These are phyloP conservation scores for Trypethelium eluteriae DNA, from an alignment of 495 filamentous ascomycete species.

Conservation along the genomic window DNA sequence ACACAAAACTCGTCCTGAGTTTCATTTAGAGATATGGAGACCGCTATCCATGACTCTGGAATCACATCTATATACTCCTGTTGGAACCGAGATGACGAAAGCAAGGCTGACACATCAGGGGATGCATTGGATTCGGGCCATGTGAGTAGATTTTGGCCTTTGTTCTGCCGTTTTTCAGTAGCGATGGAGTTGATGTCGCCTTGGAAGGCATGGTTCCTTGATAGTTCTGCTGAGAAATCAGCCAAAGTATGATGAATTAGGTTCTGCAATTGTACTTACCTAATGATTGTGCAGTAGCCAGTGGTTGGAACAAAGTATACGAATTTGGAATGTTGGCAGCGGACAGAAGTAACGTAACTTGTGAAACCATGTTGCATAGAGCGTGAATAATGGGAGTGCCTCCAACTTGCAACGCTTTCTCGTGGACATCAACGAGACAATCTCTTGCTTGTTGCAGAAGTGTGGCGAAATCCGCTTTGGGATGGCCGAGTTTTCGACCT, in stretches of 20 bases:
- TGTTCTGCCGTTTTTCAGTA: constrained; percentile 34
- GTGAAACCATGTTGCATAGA: constrained; percentile 52
- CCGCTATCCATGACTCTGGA: constrained; percentile 70
- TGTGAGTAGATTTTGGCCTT: constrained; percentile 33
- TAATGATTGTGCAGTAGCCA: constrained; percentile 49
- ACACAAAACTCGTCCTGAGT: constrained; percentile 72
- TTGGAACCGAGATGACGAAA: constrained; percentile 49
- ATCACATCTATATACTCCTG: constrained; percentile 71
- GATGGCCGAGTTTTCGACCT: constrained; percentile 27
- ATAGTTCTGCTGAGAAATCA: constrained; percentile 41
- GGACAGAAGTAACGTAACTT: constrained; percentile 58
- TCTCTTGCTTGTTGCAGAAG: constrained; percentile 56
- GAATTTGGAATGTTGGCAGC: constrained; percentile 44
- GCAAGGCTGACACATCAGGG: constrained; percentile 37
- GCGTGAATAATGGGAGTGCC: constrained; percentile 43
- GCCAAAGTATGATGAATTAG: not conserved
- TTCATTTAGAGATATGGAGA: constrained; percentile 78
- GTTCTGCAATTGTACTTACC: constrained; percentile 29
- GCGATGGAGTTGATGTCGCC: constrained; percentile 50
- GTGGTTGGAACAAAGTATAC: constrained; percentile 44
- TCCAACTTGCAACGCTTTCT: constrained; percentile 43
- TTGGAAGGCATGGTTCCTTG: constrained; percentile 52
- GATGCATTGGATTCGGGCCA: constrained; percentile 42
- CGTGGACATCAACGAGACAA: constrained; percentile 48
- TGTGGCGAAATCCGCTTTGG: constrained; percentile 46